Base-by-base conservation (phyloP, 2,329 filamentous ascomycete species). In the Torrubiellomyces zombiae region DNA sequence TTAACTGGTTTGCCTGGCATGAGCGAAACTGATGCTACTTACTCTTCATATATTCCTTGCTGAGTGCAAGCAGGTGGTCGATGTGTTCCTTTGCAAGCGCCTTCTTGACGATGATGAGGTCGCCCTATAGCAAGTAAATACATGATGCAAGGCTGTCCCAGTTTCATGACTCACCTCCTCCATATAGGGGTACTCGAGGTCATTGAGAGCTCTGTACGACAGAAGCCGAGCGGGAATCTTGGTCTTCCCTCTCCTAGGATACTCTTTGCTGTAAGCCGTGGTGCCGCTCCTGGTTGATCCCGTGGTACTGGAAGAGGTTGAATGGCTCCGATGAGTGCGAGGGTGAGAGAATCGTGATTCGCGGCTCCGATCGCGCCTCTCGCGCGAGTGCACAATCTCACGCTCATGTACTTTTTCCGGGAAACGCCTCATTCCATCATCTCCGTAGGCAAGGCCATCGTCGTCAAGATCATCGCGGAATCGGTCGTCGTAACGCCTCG, bases 1-100 rank as follows among this genome's bases (percentile, higher is more conserved):
- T n/a, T n/a, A n/a, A n/a, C n/a, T n/a, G n/a, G n/a, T n/a, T n/a
- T n/a, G n/a, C n/a, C n/a, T n/a, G n/a, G n/a, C n/a, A n/a, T n/a
- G n/a, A n/a, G 42, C 18, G 18, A 32, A 25, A 18, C 19, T 21
- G 33, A 21, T 21, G 31, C 23, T 14, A 38, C 40, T 42, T 39
- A 67, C 64, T 58, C 42, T 66, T 64, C 43, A 65, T 73, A 51
- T 81, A 83, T 16, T 76, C 71, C 40, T 83, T 78, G 48, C 81
- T 91, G 24, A 83, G 59, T 40, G 71, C 75, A 39, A 94, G 77
- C 21, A 94, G 63, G 40, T 91, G 78, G 38, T 94, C 83, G 34
- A 94, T 94, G 39, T 93, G 82, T 11, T 86, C 72, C 39, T 91
- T 85, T 10, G 81, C 79, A 5, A 95, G 63, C 7, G 86, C 85